phyloP scores from a whole-genome alignment of 2,329 filamentous ascomycete species.

The Acrocalymma vagum region DNA sequence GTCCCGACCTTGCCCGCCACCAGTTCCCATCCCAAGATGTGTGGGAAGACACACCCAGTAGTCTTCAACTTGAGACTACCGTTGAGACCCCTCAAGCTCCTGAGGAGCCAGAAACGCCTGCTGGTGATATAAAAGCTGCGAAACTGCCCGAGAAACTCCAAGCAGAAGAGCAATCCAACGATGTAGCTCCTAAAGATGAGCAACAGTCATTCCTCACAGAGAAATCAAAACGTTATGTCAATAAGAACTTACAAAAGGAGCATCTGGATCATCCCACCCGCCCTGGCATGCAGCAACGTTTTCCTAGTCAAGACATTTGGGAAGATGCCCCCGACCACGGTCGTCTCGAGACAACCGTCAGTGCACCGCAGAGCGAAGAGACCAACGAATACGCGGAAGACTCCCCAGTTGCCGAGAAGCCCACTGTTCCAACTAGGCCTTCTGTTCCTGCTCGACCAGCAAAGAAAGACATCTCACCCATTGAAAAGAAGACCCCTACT shows the following conservation, averaged over 20 bases:
- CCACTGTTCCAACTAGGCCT: slow-evolving; percentile 38
- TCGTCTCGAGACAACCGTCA: slow-evolving; percentile 78
- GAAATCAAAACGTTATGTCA: slow-evolving; percentile 66
- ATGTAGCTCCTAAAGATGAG: slow-evolving; percentile 52
- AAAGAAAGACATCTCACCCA: slow-evolving; percentile 53
- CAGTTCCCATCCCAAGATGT: slow-evolving; percentile 95
- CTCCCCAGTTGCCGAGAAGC: slow-evolving; percentile 38
- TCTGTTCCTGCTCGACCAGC: slow-evolving; percentile 44
- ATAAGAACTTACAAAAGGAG: slow-evolving; percentile 63
- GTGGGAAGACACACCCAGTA: slow-evolving; percentile 95
- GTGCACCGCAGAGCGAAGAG: slow-evolving; percentile 59
- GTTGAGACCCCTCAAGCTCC: slow-evolving; percentile 81
- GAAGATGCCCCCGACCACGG: slow-evolving; percentile 90
- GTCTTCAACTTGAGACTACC: slow-evolving; percentile 77
- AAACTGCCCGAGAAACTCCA: slow-evolving; percentile 56
- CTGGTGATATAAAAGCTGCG: slow-evolving; percentile 45
- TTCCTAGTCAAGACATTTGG: slow-evolving; percentile 94
- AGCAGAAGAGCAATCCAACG: slow-evolving; percentile 59
- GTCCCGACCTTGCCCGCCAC: slow-evolving; percentile 57
- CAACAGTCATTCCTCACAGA: slow-evolving; percentile 54
- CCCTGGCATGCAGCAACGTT: slow-evolving; percentile 71
- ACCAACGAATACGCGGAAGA: slow-evolving; percentile 49
- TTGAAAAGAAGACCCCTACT: slow-evolving; percentile 60
- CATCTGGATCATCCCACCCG: slow-evolving; percentile 56
- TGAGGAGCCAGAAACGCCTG: slow-evolving; percentile 53